A percentile compares a stretch with the other conserved stretches of the same genome.
phyloP scores from a whole-genome alignment of 805 yeast genomes.

The Spathaspora hagerdaliae region DNA sequence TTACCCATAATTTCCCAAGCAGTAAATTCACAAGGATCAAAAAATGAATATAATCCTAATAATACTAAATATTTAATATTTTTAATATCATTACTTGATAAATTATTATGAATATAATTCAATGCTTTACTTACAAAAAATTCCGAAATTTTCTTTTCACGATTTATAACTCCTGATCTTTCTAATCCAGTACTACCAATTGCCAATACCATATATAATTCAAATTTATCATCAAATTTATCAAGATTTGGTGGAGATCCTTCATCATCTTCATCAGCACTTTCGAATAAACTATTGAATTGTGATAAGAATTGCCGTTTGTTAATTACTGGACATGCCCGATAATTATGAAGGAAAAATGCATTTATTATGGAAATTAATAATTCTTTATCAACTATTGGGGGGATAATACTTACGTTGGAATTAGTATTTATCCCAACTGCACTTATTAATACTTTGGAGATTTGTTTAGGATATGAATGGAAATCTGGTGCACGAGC shows the following conservation, averaged over 20 bases:
- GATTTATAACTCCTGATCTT: slow-evolving; percentile 12
- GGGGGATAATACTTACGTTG: slow-evolving; percentile 10
- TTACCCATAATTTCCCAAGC: slow-evolving; percentile 53
- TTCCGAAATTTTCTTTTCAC: slow-evolving; percentile 29
- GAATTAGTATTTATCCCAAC: slow-evolving; percentile 12
- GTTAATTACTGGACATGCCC: slow-evolving; percentile 42
- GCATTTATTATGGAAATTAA: slow-evolving; percentile 38
- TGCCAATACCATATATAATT: slow-evolving; percentile 50
- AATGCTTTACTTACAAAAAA: slow-evolving; percentile 40
- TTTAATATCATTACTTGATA: slow-evolving; percentile 35
- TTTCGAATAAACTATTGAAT: slow-evolving; percentile 19
- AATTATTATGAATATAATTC: slow-evolving; percentile 31
- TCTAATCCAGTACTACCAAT: slow-evolving; percentile 51
- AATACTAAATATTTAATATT: slow-evolving; percentile 39
- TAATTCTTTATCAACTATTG: slow-evolving; percentile 21
- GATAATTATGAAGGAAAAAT: slow-evolving; percentile 42
- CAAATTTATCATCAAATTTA: slow-evolving; percentile 30
- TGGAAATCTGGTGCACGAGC: slow-evolving; percentile 21
- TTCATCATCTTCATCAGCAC: neutral
- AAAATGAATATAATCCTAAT: slow-evolving; percentile 47
- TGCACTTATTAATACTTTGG: slow-evolving; percentile 10
- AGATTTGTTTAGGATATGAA: slow-evolving; percentile 12
- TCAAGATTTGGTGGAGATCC: slow-evolving; percentile 9
- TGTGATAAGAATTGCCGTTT: slow-evolving; percentile 30
- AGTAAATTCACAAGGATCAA: slow-evolving; percentile 45